Conservation (phyloP, 805 yeast species). For the Candida glaebosa region DNA sequence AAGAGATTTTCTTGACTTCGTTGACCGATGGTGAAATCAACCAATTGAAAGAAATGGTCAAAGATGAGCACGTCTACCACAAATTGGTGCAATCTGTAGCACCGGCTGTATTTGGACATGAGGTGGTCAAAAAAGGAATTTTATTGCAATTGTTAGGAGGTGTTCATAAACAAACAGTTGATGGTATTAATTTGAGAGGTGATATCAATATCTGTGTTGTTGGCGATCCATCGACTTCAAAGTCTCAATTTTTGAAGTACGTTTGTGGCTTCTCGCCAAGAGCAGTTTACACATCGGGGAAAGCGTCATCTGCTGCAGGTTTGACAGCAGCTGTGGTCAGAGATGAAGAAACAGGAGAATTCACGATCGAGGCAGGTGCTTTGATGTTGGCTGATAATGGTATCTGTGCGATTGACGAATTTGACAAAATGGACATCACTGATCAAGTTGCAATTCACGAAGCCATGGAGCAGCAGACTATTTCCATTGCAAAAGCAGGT, state of each 20-base stretch:
- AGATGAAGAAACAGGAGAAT: constrained; percentile 96
- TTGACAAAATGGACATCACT: constrained; percentile 94
- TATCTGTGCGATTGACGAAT: constrained; percentile 97
- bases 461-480: constrained; percentile 99
- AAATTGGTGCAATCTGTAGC: constrained; percentile 86
- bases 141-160: constrained; percentile 89
- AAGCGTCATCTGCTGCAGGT: constrained; percentile 98
- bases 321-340: constrained; percentile 96
- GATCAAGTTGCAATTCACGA: constrained; percentile 95
- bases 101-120: constrained; percentile 96
- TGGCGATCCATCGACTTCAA: constrained; percentile 97
- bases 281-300: constrained; percentile 95
- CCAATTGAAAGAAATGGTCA: constrained; percentile 86
- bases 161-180: constrained; percentile 89
- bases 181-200: constrained; percentile 93
- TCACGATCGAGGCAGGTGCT: constrained; percentile 98
- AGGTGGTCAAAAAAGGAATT: constrained; percentile 87
- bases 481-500: constrained; percentile 97
- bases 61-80: constrained; percentile 78
- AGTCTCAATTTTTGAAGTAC: constrained; percentile 92
- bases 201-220: constrained; percentile 95
- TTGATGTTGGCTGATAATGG: constrained; percentile 96
- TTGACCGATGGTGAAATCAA: constrained; percentile 77
- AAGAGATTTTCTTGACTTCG: constrained; percentile 74
- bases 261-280: constrained; percentile 90